Evolutionary conservation across 345 rosid species (phyloP).

Genomic region (Eucalyptus sideroxylon): DNA sequence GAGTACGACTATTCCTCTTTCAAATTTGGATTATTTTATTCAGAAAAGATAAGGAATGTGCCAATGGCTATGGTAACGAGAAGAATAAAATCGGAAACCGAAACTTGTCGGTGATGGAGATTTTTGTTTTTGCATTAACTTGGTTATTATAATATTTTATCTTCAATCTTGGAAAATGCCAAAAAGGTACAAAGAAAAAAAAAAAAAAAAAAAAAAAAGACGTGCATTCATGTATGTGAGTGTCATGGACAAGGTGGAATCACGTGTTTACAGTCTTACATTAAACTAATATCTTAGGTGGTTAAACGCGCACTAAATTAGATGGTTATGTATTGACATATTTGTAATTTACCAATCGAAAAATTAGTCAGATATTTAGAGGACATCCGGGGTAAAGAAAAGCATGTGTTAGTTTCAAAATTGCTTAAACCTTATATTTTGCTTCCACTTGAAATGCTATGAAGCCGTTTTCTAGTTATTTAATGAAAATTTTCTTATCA

Average conservation of each 20-base stretch:
- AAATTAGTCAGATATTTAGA: not conserved
- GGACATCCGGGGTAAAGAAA: not conserved
- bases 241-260: not conserved
- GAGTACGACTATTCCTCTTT: not conserved
- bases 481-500: not conserved
- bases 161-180: not conserved
- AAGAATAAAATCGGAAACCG: not conserved
- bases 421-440: not conserved
- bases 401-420: not conserved
- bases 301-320: not conserved
- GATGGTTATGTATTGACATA: not conserved
- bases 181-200: accelerated
- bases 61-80: not conserved
- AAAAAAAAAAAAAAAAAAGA: accelerated
- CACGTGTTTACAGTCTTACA: not conserved
- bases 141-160: not conserved
- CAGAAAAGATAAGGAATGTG: not conserved
- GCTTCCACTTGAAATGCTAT: not conserved
- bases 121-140: not conserved
- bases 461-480: not conserved
- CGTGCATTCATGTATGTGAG: not conserved
- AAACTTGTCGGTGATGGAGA: not conserved
- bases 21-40: not conserved
- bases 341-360: not conserved
- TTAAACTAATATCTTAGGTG: not conserved